phyloP scores from a whole-genome alignment of 2,329 filamentous ascomycete genomes.

The Microdochium bolleyi region DNA sequence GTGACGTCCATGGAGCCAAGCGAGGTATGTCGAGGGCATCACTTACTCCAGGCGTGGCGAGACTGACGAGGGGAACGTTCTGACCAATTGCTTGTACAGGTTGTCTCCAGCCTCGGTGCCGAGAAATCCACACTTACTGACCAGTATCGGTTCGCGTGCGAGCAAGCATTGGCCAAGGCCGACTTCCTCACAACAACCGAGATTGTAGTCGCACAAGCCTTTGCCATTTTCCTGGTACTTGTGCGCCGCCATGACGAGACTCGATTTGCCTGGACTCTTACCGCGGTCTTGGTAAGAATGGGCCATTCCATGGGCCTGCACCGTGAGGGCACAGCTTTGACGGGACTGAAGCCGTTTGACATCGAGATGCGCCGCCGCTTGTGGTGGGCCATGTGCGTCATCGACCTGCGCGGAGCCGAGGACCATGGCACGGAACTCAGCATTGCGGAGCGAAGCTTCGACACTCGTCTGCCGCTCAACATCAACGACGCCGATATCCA shows the following conservation, averaged over 20 bases:
- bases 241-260: constrained; percentile 43
- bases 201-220: constrained; percentile 51
- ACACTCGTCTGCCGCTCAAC: constrained; percentile 48
- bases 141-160: constrained; percentile 45
- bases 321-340: constrained; percentile 46
- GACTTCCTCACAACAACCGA: constrained; percentile 54
- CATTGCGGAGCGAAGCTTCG: constrained; percentile 35
- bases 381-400: constrained; percentile 52
- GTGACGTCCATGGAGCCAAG: constrained; percentile 26
- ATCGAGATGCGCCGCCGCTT: constrained; percentile 54
- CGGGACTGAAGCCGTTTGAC: constrained; percentile 48
- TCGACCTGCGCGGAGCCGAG: constrained; percentile 53
- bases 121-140: constrained; percentile 34
- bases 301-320: constrained; percentile 47
- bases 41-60: too few relatives aligned
- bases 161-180: constrained; percentile 53
- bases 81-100: too few relatives aligned
- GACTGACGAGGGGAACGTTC: too few relatives aligned
- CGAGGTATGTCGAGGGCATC: too few relatives aligned
- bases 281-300: constrained; percentile 51
- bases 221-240: constrained; percentile 49
- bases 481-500: constrained; percentile 46
- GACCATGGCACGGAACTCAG: constrained; percentile 46
- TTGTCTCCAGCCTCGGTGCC: constrained; percentile 33
- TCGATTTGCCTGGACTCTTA: constrained; percentile 54